phyloP scores from a whole-genome alignment of 768 basidiomycete genomes.

The Psilocybe cyanescens region DNA sequence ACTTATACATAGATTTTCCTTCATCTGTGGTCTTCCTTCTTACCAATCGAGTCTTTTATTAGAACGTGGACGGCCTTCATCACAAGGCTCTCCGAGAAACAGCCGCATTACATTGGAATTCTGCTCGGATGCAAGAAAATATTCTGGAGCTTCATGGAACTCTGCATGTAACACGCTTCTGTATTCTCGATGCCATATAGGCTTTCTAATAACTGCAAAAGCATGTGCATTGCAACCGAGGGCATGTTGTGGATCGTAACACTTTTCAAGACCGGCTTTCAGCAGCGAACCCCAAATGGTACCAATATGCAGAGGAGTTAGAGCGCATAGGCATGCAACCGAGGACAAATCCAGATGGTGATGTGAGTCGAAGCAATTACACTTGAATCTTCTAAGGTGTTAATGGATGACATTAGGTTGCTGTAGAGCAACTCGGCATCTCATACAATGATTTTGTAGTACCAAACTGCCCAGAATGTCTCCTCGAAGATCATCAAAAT shows the following conservation, averaged over 20 bases:
- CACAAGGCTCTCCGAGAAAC: slow-evolving; percentile 66
- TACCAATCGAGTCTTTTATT: background rate
- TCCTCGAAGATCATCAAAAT: slow-evolving; percentile 56
- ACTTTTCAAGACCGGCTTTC: slow-evolving; percentile 79
- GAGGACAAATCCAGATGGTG: slow-evolving; percentile 92
- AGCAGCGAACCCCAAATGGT: slow-evolving; percentile 79
- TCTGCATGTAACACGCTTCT: slow-evolving; percentile 57
- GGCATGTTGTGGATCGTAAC: slow-evolving; percentile 69
- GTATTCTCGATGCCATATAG: background rate
- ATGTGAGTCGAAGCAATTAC: slow-evolving; percentile 52
- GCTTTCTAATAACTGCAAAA: slow-evolving; percentile 27
- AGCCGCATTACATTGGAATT: slow-evolving; percentile 34
- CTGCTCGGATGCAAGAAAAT: slow-evolving; percentile 36
- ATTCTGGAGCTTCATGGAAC: slow-evolving; percentile 91
- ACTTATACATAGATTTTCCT: background rate
- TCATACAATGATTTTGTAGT: slow-evolving; percentile 79
- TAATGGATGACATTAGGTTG: slow-evolving; percentile 57
- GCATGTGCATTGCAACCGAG: slow-evolving; percentile 78
- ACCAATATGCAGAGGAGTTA: slow-evolving; percentile 65
- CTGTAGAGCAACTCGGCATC: slow-evolving; percentile 68
- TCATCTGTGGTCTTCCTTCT: background rate
- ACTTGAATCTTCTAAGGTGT: background rate
- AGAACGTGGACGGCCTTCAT: slow-evolving; percentile 96
- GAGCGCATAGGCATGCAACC: slow-evolving; percentile 60
- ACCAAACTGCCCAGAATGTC: slow-evolving; percentile 76